Evolutionary conservation across 225 moss, liverwort and hornwort genomes (phyloP).

Genomic region (Physcomitrellopsis africana): DNA sequence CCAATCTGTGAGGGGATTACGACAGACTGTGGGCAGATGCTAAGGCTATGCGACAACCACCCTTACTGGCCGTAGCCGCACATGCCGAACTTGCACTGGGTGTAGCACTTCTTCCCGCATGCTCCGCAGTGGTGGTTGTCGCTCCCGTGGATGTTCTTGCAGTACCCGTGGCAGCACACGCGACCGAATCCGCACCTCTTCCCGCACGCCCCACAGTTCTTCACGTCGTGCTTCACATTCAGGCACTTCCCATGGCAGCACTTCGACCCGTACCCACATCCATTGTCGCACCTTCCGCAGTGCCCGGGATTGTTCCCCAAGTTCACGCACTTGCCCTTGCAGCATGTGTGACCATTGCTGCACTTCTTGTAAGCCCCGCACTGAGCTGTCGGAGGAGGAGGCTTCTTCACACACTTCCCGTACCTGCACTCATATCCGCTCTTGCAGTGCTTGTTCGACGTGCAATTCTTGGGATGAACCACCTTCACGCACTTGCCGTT

Average conservation of each 20-base stretch:
- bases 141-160: neutral
- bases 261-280: neutral
- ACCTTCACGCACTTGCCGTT: neutral
- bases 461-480: too few species aligned
- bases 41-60: too few species aligned
- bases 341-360: neutral
- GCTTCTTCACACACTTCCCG: neutral
- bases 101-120: constrained; percentile 12
- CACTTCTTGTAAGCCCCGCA: neutral
- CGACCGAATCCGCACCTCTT: neutral
- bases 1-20: too few species aligned
- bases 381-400: neutral
- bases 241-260: constrained; percentile 14
- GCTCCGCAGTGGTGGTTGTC: constrained; percentile 9
- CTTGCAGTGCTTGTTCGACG: neutral
- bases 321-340: constrained; percentile 6
- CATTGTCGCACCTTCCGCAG: constrained; percentile 12
- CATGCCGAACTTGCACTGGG: neutral
- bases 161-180: constrained; percentile 13
- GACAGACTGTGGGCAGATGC: too few species aligned
- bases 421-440: neutral
- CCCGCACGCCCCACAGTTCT: constrained; percentile 26
- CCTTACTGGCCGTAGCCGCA: constrained; percentile 1
- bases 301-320: neutral
- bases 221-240: neutral